Conservation (phyloP, 2,329 filamentous ascomycete species). For the Fusarium abutilonis region DNA sequence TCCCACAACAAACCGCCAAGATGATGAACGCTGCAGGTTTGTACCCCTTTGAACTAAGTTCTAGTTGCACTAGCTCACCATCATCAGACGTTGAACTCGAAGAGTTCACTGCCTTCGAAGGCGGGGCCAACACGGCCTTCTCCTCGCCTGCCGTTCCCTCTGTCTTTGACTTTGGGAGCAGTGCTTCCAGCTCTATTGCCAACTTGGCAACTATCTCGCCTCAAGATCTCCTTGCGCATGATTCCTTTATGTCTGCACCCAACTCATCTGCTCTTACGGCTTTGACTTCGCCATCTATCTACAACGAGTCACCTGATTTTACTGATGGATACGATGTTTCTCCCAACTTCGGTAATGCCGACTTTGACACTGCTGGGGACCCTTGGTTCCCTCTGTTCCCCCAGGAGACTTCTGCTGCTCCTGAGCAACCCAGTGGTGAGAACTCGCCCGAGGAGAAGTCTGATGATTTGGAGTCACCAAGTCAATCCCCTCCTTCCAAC, state of each 20-base stretch:
- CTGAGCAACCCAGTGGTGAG: slow-evolving; percentile 47
- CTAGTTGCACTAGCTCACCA: slow-evolving; percentile 47
- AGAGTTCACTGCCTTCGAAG: slow-evolving; percentile 67
- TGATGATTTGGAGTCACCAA: slow-evolving; percentile 61
- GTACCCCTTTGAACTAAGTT: slow-evolving; percentile 14
- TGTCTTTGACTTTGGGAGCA: slow-evolving; percentile 62
- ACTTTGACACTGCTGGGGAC: slow-evolving; percentile 63
- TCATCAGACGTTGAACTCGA: slow-evolving; percentile 66
- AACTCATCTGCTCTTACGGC: slow-evolving; percentile 85
- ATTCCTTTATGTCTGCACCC: slow-evolving; percentile 77
- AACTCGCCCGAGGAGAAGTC: slow-evolving; percentile 56
- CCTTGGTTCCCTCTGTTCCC: slow-evolving; percentile 81
- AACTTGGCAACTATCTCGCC: slow-evolving; percentile 82
- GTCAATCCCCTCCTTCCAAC: slow-evolving; percentile 52
- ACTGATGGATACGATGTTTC: slow-evolving; percentile 78
- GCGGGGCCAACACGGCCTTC: slow-evolving; percentile 61
- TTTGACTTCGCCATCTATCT: slow-evolving; percentile 84
- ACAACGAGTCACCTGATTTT: slow-evolving; percentile 79
- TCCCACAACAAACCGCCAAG: slow-evolving; percentile 57
- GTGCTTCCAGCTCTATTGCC: slow-evolving; percentile 60
- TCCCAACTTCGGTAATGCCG: slow-evolving; percentile 73
- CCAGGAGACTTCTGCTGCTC: slow-evolving; percentile 50
- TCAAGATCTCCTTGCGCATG: slow-evolving; percentile 78
- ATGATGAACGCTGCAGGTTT: slow-evolving; percentile 58
- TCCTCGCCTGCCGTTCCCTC: slow-evolving; percentile 63